phyloP scores from a whole-genome alignment of 1,139 yeast genomes.

The Yamadazyma songkhlaensis region DNA sequence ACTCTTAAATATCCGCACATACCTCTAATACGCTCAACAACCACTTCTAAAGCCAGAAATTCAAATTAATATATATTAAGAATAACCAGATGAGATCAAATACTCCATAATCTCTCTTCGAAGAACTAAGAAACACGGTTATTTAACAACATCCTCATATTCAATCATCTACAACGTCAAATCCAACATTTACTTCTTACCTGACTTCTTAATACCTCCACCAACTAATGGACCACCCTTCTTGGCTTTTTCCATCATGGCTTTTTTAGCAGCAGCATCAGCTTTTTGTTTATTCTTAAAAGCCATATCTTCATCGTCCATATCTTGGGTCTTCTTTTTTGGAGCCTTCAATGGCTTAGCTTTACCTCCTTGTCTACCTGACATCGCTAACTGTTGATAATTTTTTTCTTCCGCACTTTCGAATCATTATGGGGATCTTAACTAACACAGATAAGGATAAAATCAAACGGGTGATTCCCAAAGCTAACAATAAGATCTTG shows the following conservation, averaged over 20 bases:
- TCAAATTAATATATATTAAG: no score
- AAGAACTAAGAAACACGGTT: no score
- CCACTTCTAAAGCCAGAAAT: no score
- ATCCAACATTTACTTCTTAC: conserved; percentile 48
- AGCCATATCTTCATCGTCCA: conserved; percentile 85
- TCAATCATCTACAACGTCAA: no score
- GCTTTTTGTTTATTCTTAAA: conserved; percentile 94
- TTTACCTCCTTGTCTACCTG: conserved; percentile 76
- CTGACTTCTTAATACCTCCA: conserved; percentile 93
- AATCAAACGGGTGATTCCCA: conserved; percentile 85
- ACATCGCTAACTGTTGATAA: conserved; percentile 34
- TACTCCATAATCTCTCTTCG: no score
- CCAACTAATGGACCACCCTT: conserved; percentile 90
- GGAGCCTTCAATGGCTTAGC: conserved; percentile 68
- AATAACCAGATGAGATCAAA: no score
- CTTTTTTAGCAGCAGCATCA: conserved; percentile 90
- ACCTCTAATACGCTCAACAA: no score
- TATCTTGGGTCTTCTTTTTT: conserved; percentile 68
- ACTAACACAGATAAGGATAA: conserved; percentile 78
- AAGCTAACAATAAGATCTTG: conserved; percentile 79
- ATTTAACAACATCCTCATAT: no score
- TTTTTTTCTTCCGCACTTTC: no score
- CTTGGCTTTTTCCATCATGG: conserved; percentile 81
- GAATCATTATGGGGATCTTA: conserved; percentile 51
- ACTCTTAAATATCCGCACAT: no score